These are phyloP conservation scores for peach (Prunus persica) DNA, from an alignment of 306 rosid species.

Conservation along the genomic window DNA sequence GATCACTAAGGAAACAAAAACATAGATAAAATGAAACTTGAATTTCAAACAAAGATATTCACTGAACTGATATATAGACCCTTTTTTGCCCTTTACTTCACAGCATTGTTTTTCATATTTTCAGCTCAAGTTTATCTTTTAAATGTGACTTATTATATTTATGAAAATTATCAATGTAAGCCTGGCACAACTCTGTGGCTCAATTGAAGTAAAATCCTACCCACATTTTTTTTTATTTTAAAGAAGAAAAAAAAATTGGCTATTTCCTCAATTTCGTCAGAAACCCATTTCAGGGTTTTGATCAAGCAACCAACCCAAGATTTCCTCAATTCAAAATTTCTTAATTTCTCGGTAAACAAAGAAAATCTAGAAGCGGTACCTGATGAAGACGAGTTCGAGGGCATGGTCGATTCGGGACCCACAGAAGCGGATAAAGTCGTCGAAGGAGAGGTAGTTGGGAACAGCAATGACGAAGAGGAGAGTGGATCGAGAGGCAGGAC, in stretches of 20 bases:
- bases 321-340: neutral
- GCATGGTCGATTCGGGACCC: constrained; percentile 61
- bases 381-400: constrained; percentile 69
- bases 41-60: neutral
- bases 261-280: neutral
- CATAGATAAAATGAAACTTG: neutral
- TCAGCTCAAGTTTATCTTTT: neutral
- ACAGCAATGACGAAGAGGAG: constrained; percentile 72
- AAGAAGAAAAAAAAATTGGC: neutral
- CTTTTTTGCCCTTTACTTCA: neutral
- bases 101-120: neutral
- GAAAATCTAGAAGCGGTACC: constrained; percentile 28
- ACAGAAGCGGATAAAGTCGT: constrained; percentile 68
- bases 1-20: neutral
- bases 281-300: constrained; percentile 15
- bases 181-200: neutral
- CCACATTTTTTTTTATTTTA: neutral
- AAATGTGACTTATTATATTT: neutral
- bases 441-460: constrained; percentile 77
- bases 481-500: constrained; percentile 51
- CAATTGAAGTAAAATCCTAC: neutral
- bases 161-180: neutral
- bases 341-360: neutral
- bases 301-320: neutral
- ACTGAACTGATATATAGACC: neutral